Conservation (phyloP, 2,329 filamentous ascomycete genomes). For the Chaetothyriales sp. region DNA sequence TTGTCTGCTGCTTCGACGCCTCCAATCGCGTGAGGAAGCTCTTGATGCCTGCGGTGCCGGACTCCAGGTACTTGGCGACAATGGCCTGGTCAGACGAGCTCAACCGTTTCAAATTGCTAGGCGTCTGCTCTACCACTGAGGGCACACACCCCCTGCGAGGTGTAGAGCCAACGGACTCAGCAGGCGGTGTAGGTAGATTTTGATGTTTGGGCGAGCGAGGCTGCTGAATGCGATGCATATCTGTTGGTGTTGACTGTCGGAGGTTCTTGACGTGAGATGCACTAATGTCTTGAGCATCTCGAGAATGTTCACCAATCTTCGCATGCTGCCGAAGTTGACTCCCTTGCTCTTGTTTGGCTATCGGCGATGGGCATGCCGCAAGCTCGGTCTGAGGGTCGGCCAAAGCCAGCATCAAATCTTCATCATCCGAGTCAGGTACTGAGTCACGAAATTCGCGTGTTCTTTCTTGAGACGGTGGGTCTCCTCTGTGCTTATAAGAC, state of each 20-base stretch:
- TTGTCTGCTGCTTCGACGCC: constrained; percentile 7
- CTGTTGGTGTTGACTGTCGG: neutral
- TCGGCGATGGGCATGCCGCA: neutral
- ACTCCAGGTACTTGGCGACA: constrained; percentile 6
- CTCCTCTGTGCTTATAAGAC: neutral
- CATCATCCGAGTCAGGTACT: constrained; percentile 11
- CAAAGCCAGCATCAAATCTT: constrained; percentile 1
- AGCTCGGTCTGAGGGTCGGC: neutral
- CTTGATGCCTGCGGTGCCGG: constrained; percentile 6
- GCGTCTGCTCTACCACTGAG: neutral
- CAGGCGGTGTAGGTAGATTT: neutral
- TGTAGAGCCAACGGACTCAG: neutral
- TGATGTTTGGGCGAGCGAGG: neutral
- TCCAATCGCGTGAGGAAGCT: constrained; percentile 11
- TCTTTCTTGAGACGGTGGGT: neutral
- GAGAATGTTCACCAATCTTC: neutral
- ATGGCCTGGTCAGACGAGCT: constrained; percentile 7
- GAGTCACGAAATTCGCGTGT: neutral
- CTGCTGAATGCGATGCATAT: neutral
- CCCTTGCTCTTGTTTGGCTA: neutral
- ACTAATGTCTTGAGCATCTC: neutral
- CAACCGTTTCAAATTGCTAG: neutral
- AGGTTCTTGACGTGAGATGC: neutral
- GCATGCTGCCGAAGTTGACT: neutral
- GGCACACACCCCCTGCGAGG: neutral